Conservation (phyloP, 306 rosid species). For the Trifolium subterraneum region DNA sequence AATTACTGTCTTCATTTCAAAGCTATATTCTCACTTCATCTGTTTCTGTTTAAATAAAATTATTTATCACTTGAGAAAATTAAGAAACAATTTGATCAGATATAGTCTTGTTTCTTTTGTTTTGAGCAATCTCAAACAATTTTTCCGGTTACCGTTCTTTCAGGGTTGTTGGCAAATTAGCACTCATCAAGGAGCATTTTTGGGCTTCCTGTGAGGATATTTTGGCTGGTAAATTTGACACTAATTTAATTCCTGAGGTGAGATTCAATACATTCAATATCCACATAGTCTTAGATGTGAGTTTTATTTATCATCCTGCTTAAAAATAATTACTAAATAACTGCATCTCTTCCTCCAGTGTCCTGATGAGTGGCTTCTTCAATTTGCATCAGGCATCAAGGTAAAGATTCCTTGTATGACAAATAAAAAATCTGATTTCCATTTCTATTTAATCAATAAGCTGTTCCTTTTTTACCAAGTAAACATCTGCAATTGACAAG, state of each 20-base stretch:
- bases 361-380: slow-evolving; percentile 82
- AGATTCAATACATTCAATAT: slow-evolving; percentile 41
- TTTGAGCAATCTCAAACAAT: background rate
- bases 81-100: background rate
- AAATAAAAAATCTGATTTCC: slow-evolving; percentile 7
- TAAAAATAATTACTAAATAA: slow-evolving; percentile 38
- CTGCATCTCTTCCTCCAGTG: slow-evolving; percentile 55
- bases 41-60: background rate
- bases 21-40: background rate
- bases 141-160: slow-evolving; percentile 34
- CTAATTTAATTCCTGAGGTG: slow-evolving; percentile 61
- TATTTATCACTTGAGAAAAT: background rate
- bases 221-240: slow-evolving; percentile 43
- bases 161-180: slow-evolving; percentile 82
- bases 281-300: background rate
- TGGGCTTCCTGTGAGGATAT: slow-evolving; percentile 66
- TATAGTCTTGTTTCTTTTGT: too few species aligned
- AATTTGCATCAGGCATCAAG: slow-evolving; percentile 84
- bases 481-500: background rate
- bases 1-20: too few species aligned
- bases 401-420: slow-evolving; percentile 45
- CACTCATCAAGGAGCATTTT: slow-evolving; percentile 62
- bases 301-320: slow-evolving; percentile 5
- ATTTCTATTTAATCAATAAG: slow-evolving; percentile 23
- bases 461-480: background rate